Evolutionary conservation across 164 flowering plant species (phyloP).

Genomic region (Houttuynia cordata): DNA sequence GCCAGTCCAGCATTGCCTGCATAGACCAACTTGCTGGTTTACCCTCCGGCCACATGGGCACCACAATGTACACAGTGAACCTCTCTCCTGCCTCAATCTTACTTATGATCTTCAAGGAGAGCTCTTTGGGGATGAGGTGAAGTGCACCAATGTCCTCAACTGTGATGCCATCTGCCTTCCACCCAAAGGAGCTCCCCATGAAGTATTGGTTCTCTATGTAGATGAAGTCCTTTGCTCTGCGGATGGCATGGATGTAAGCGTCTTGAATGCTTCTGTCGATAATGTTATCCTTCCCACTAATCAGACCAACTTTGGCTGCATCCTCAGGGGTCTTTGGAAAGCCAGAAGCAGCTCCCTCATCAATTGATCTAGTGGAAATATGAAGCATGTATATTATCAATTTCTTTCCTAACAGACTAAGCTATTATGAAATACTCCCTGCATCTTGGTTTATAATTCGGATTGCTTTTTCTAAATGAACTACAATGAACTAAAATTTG

Average conservation of each 20-base stretch:
- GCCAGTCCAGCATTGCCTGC: conserved; percentile 58
- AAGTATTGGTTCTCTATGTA: conserved; percentile 74
- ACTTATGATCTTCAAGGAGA: conserved; percentile 51
- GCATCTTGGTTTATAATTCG: too few species aligned
- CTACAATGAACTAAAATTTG: too few species aligned
- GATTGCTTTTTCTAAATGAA: too few species aligned
- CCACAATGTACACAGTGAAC: conserved; percentile 43
- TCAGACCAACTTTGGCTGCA: conserved; percentile 49
- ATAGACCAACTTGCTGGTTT: conserved; percentile 41
- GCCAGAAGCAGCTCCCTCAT: conserved; percentile 64
- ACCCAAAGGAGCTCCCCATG: conserved; percentile 54
- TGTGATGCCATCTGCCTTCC: conserved; percentile 31
- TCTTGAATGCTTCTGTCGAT: conserved; percentile 72
- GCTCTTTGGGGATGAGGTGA: conserved; percentile 55
- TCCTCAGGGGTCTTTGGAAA: conserved; percentile 52
- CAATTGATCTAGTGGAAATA: too few species aligned
- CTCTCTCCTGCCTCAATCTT: conserved; percentile 56
- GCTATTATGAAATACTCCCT: too few species aligned
- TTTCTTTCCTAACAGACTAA: too few species aligned
- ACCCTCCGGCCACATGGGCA: conserved; percentile 82
- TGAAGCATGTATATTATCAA: too few species aligned
- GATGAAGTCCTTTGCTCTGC: conserved; percentile 56
- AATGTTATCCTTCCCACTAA: conserved; percentile 49
- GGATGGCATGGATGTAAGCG: conserved; percentile 64
- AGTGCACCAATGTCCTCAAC: conserved; percentile 36